These are phyloP conservation scores for Arbutus unedo DNA, from an alignment of 148 eudicot genomes.

Conservation along the genomic window DNA sequence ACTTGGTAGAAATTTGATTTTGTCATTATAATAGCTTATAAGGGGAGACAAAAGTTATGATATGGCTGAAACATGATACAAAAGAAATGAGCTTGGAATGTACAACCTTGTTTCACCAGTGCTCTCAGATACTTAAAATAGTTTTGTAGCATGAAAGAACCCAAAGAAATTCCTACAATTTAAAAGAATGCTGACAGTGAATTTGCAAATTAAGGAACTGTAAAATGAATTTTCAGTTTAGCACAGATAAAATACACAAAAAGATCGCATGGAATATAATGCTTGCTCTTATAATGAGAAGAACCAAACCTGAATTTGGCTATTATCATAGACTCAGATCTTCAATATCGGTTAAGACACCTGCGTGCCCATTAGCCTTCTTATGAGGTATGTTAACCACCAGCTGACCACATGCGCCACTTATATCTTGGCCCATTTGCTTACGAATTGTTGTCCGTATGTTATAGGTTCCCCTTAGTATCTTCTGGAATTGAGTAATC, in stretches of 20 bases:
- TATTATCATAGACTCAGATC: conserved; percentile 51
- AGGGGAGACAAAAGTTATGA: too few relatives aligned
- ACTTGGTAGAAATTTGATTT: background rate
- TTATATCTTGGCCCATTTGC: conserved; percentile 98
- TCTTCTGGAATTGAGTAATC: conserved; percentile 63
- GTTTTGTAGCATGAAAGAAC: background rate
- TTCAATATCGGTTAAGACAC: conserved; percentile 70
- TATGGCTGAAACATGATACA: too few relatives aligned
- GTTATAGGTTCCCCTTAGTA: conserved; percentile 51
- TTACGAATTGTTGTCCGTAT: conserved; percentile 79
- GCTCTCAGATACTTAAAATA: too few relatives aligned
- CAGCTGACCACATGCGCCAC: conserved; percentile 97
- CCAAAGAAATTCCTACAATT: background rate
- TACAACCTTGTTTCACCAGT: too few relatives aligned
- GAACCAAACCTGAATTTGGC: conserved; percentile 10
- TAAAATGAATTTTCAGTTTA: background rate
- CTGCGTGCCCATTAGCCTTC: conserved; percentile 27
- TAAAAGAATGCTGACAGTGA: too few relatives aligned
- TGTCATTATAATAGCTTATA: too few relatives aligned
- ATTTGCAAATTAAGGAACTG: too few relatives aligned
- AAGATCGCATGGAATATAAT: too few relatives aligned
- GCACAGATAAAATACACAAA: too few relatives aligned
- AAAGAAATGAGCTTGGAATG: too few relatives aligned
- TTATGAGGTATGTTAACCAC: conserved; percentile 59
- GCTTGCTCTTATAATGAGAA: background rate